These are phyloP conservation scores for Paramarasmius palmivorus DNA, from an alignment of 1,284 basidiomycete species.

Conservation along the genomic window DNA sequence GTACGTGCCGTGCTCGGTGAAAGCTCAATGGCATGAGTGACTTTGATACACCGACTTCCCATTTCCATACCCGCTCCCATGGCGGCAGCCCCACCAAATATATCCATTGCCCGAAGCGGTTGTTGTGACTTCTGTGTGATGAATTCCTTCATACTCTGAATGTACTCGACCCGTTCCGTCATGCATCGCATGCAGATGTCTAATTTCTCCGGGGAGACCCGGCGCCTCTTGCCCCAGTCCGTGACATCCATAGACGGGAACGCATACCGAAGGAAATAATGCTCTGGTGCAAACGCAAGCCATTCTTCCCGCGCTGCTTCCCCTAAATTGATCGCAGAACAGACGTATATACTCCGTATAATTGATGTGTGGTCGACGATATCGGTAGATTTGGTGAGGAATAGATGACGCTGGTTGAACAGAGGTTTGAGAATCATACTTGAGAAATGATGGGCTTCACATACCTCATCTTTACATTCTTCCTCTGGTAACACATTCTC, in stretches of 20 bases:
- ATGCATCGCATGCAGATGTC: slow-evolving; percentile 48
- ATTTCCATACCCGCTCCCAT: slow-evolving; percentile 59
- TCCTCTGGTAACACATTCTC: slow-evolving; percentile 1
- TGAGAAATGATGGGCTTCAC: neutral
- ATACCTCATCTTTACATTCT: slow-evolving; percentile 30
- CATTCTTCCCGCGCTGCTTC: slow-evolving; percentile 38
- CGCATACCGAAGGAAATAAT: slow-evolving; percentile 55
- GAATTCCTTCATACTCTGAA: slow-evolving; percentile 32
- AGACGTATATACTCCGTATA: slow-evolving; percentile 48
- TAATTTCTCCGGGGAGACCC: slow-evolving; percentile 34
- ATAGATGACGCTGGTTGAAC: slow-evolving; percentile 48
- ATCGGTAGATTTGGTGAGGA: slow-evolving; percentile 47
- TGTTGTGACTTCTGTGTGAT: slow-evolving; percentile 26
- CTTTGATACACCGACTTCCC: slow-evolving; percentile 47
- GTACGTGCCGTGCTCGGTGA: slow-evolving; percentile 70
- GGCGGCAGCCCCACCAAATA: slow-evolving; percentile 67
- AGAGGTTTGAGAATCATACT: slow-evolving; percentile 3
- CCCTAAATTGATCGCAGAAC: slow-evolving; percentile 17
- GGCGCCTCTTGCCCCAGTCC: slow-evolving; percentile 37
- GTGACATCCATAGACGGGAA: slow-evolving; percentile 42
- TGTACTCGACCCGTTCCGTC: slow-evolving; percentile 29
- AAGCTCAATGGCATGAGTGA: slow-evolving; percentile 69
- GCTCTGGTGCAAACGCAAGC: slow-evolving; percentile 49
- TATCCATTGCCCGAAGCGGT: slow-evolving; percentile 53
- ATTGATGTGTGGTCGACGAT: slow-evolving; percentile 37